Evolutionary conservation across 192 early-diverging fungal species (phyloP).

Genomic region (Rhizophagus clarus): DNA sequence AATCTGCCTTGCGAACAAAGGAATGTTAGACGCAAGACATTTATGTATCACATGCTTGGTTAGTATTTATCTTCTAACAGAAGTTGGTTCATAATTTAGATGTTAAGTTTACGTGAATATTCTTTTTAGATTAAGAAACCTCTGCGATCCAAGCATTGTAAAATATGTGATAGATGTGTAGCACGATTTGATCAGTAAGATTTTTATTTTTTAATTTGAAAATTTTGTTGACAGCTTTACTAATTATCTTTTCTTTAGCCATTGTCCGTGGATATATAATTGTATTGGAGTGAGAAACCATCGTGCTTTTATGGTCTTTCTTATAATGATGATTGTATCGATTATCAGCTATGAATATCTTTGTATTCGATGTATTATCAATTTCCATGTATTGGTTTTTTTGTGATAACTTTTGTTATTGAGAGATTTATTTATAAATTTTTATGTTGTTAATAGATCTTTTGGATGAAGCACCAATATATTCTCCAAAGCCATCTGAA

Average conservation of each 20-base stretch:
- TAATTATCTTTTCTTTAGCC: conserved; percentile 46
- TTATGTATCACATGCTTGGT: conserved; percentile 88
- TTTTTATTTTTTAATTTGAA: not conserved
- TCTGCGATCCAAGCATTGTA: conserved; percentile 93
- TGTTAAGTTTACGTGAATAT: not conserved
- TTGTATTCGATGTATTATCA: conserved; percentile 63
- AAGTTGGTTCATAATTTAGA: not conserved
- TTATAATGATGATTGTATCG: conserved; percentile 61
- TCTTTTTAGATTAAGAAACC: conserved; percentile 71
- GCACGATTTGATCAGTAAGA: conserved; percentile 88
- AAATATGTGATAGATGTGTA: conserved; percentile 90
- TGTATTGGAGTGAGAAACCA: conserved; percentile 92
- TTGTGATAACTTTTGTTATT: not conserved
- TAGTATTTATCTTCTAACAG: conserved; percentile 31
- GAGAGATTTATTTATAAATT: not conserved
- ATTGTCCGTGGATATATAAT: conserved; percentile 98
- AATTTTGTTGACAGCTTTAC: not conserved
- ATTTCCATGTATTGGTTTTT: not conserved
- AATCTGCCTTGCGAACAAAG: conserved; percentile 66
- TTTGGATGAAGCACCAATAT: conserved; percentile 45
- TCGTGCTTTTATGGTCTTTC: conserved; percentile 82
- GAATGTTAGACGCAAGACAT: conserved; percentile 70
- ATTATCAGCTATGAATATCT: conserved; percentile 64
- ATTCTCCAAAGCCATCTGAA: conserved; percentile 53
- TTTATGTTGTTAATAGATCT: conserved; percentile 43